Conservation (phyloP, 441 rosid genomes). For the Gossypium gossypioides region DNA sequence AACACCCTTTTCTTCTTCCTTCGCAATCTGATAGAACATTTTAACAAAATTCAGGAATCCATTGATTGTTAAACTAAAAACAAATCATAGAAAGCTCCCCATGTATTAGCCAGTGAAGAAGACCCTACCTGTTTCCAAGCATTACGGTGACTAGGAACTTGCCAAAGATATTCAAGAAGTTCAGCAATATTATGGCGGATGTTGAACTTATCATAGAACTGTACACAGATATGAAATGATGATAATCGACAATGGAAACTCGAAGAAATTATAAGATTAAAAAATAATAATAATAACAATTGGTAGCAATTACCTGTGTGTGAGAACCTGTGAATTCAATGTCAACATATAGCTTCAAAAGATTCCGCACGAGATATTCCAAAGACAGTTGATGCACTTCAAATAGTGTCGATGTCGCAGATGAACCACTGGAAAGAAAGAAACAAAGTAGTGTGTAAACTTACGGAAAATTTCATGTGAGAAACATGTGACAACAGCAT, state of each 20-base stretch:
- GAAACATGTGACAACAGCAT: background rate
- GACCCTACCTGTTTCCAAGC: conserved; percentile 84
- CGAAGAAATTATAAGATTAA: background rate
- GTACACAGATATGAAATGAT: conserved; percentile 22
- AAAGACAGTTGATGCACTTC: conserved; percentile 91
- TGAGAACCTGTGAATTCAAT: conserved; percentile 97
- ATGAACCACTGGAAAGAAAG: conserved; percentile 58
- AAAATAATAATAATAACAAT: background rate
- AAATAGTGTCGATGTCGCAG: conserved; percentile 70
- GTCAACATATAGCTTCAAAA: conserved; percentile 93
- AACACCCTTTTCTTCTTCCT: conserved; percentile 98
- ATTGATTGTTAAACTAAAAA: background rate
- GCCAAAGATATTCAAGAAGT: conserved; percentile 96
- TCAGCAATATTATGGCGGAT: conserved; percentile 97
- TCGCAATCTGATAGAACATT: conserved; percentile 60
- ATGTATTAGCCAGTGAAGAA: conserved; percentile 1
- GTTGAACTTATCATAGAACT: conserved; percentile 97
- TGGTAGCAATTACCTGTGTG: conserved; percentile 69
- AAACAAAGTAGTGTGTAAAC: conserved; percentile 13
- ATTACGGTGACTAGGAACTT: conserved; percentile 94
- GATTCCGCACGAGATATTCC: conserved; percentile 92
- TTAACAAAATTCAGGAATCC: background rate
- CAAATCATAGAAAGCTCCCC: background rate
- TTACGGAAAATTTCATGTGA: background rate
- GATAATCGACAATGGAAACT: background rate